These are phyloP conservation scores for Tardiomyces digboiensis DNA, from an alignment of 1,139 yeast species.

Conservation along the genomic window DNA sequence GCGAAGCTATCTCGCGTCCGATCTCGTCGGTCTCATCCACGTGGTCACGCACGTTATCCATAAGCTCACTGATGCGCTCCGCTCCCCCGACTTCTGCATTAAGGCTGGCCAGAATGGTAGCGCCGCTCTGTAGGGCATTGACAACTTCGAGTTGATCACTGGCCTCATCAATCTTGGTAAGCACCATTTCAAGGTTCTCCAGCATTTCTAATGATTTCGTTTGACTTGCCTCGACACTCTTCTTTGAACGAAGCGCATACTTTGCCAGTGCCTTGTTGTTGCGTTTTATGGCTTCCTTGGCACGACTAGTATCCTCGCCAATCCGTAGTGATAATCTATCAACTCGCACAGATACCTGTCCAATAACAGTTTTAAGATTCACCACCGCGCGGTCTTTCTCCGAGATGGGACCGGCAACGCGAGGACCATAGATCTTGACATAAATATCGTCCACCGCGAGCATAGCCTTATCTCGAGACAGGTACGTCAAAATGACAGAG, in stretches of 20 bases:
- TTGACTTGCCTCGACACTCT: slow-evolving; percentile 20
- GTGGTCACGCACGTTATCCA: slow-evolving; percentile 27
- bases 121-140: slow-evolving; percentile 23
- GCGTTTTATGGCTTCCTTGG: slow-evolving; percentile 16
- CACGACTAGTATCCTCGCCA: slow-evolving; percentile 12
- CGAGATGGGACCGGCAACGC: slow-evolving; percentile 10
- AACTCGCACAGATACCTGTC: slow-evolving; percentile 18
- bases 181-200: slow-evolving; percentile 24
- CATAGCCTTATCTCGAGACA: slow-evolving; percentile 18
- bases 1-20: slow-evolving; percentile 18
- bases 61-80: slow-evolving; percentile 26
- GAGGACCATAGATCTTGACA: background rate
- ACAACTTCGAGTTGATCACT: slow-evolving; percentile 17
- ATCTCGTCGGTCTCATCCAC: slow-evolving; percentile 25
- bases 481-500: slow-evolving; percentile 6
- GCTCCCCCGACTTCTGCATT: slow-evolving; percentile 26
- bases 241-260: slow-evolving; percentile 19
- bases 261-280: slow-evolving; percentile 19
- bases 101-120: slow-evolving; percentile 20
- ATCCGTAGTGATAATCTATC: slow-evolving; percentile 17
- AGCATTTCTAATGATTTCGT: slow-evolving; percentile 20
- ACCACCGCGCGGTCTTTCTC: slow-evolving; percentile 26
- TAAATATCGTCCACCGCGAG: slow-evolving; percentile 8
- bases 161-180: slow-evolving; percentile 21
- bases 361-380: slow-evolving; percentile 18